phyloP scores from a whole-genome alignment of 2,329 filamentous ascomycete genomes.

The Aspergillus fumigatiaffinis region DNA sequence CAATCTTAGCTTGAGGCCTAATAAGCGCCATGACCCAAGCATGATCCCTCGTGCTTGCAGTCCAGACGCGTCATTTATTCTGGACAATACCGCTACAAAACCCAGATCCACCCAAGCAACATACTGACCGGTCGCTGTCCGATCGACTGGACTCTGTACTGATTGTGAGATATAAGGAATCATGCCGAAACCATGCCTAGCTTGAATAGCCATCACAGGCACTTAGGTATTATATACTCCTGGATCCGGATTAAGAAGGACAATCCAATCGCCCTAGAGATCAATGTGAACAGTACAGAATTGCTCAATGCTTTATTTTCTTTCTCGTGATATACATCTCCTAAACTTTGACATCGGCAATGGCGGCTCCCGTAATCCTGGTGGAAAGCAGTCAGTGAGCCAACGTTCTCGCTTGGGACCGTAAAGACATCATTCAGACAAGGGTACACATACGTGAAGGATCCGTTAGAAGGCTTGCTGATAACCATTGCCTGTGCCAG shows the following conservation, averaged over 20 bases:
- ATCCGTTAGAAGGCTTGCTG: constrained; percentile 63
- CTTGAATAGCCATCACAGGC: neutral
- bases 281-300: constrained; percentile 3
- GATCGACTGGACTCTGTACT: neutral
- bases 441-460: constrained; percentile 36
- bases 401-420: neutral
- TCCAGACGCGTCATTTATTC: neutral
- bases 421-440: neutral
- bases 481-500: constrained; percentile 77
- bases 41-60: neutral
- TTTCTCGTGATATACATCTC: constrained; percentile 8
- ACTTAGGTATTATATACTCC: neutral
- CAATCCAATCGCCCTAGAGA: neutral
- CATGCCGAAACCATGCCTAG: neutral
- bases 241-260: neutral
- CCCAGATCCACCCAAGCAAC: neutral
- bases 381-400: constrained; percentile 11
- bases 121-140: neutral
- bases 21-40: neutral
- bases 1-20: neutral
- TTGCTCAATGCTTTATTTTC: neutral
- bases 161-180: neutral
- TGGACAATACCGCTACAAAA: neutral
- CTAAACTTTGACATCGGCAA: constrained; percentile 30
- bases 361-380: constrained; percentile 37